Conservation (phyloP, 78 protist species). For the Dictyostelium capitatum region DNA sequence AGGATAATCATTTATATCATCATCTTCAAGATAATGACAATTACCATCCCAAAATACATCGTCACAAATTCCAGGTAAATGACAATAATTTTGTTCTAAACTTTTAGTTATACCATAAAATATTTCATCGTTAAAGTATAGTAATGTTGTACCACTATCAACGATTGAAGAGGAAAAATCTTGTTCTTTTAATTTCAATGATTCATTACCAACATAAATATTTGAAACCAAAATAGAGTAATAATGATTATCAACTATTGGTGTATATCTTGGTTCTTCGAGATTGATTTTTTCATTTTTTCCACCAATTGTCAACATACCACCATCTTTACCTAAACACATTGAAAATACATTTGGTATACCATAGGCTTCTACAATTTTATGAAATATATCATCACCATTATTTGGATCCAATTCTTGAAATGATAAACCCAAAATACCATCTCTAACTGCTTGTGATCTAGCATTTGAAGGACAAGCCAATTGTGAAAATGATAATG, state of each 20-base stretch:
- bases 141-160: conserved; percentile 56
- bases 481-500: conserved; percentile 37
- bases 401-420: conserved; percentile 42
- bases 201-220: neutral
- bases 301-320: conserved; percentile 54
- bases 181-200: neutral
- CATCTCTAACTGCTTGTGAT: conserved; percentile 24
- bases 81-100: neutral
- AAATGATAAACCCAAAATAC: conserved; percentile 48
- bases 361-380: neutral
- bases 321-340: conserved; percentile 68
- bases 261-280: conserved; percentile 12
- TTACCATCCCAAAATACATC: conserved; percentile 25
- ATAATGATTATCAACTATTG: neutral
- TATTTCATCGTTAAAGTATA: conserved; percentile 14
- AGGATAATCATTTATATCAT: conserved; percentile 18
- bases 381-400: conserved; percentile 59
- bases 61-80: conserved; percentile 19
- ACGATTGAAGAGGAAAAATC: conserved; percentile 9
- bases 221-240: neutral
- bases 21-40: conserved; percentile 10
- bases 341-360: conserved; percentile 53
- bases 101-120: neutral
- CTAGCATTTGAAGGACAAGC: conserved; percentile 20
- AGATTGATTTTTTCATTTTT: neutral